These are phyloP conservation scores for Emiliania huxleyi DNA, from an alignment of 78 protist species.

Conservation along the genomic window DNA sequence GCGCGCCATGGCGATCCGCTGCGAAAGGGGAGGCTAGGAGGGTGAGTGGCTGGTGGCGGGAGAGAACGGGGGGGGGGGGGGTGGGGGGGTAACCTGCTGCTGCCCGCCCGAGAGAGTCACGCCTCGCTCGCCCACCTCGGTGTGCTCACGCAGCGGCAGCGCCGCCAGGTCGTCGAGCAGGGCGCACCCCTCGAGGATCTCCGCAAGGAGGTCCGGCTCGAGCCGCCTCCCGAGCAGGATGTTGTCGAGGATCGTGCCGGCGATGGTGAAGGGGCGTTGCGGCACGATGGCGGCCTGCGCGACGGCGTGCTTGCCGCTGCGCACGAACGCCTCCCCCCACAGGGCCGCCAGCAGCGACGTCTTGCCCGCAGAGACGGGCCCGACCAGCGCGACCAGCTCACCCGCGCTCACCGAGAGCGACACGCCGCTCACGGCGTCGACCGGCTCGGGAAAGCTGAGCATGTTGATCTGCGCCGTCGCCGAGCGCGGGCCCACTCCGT, in stretches of 20 bases:
- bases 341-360: slow-evolving; percentile 66
- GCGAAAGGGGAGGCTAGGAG: too few relatives aligned
- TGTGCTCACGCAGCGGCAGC: slow-evolving; percentile 62
- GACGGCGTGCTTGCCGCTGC: not conserved
- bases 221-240: not conserved
- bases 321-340: slow-evolving; percentile 59
- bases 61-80: too few relatives aligned
- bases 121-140: slow-evolving; percentile 68
- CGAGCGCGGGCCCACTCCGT: not conserved
- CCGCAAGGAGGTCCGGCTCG: not conserved
- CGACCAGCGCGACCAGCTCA: slow-evolving; percentile 60
- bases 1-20: slow-evolving; percentile 84
- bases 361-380: slow-evolving; percentile 78
- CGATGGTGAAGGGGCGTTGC: slow-evolving; percentile 76
- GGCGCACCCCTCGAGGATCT: slow-evolving; percentile 30
- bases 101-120: slow-evolving; percentile 80
- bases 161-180: slow-evolving; percentile 43
- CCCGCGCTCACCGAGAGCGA: not conserved
- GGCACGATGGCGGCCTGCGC: slow-evolving; percentile 73
- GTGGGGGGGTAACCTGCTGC: too few relatives aligned
- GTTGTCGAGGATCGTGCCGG: not conserved
- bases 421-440: not conserved
- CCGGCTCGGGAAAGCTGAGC: not conserved
- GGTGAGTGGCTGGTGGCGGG: too few relatives aligned
- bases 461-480: not conserved